phyloP scores from a whole-genome alignment of 2,329 filamentous ascomycete genomes.

The Cytospora paraplurivora region DNA sequence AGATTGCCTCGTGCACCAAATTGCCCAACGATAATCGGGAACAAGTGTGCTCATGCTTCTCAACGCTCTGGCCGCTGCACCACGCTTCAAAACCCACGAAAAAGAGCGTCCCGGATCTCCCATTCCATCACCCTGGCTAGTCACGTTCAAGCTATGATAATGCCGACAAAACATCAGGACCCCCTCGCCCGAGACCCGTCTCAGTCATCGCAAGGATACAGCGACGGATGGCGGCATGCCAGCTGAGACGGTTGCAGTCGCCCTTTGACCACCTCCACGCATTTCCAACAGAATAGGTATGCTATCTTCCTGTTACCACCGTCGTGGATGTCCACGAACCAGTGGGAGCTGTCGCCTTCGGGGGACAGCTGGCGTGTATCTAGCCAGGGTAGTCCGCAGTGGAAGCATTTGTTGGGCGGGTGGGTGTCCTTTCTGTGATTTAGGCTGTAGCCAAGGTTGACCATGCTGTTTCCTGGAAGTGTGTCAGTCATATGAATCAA shows the following conservation, averaged over 20 bases:
- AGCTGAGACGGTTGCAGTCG: conserved; percentile 17
- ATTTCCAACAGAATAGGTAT: conserved; percentile 26
- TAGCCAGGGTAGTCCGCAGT: conserved; percentile 18
- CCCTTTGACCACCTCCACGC: conserved; percentile 10
- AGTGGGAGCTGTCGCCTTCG: conserved; percentile 18
- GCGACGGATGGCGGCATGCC: conserved; percentile 18
- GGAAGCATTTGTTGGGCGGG: conserved; percentile 18
- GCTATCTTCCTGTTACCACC: conserved; percentile 19
- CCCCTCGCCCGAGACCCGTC: background rate
- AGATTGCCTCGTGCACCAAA: too few relatives aligned
- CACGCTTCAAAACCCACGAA: too few relatives aligned
- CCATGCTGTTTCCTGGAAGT: background rate
- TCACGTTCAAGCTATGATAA: too few relatives aligned
- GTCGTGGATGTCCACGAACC: conserved; percentile 25
- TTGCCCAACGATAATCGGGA: too few relatives aligned
- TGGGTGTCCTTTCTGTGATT: background rate
- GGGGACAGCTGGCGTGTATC: conserved; percentile 3
- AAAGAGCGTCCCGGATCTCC: too few relatives aligned
- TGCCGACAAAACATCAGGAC: background rate
- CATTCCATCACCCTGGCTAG: too few relatives aligned
- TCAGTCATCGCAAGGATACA: background rate
- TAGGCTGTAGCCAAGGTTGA: background rate
- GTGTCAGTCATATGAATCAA: background rate
- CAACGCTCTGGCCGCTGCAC: too few relatives aligned
- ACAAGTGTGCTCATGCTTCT: too few relatives aligned